Evolutionary conservation across 208 protist species (phyloP).

Genomic region (Leishmania tarentolae): DNA sequence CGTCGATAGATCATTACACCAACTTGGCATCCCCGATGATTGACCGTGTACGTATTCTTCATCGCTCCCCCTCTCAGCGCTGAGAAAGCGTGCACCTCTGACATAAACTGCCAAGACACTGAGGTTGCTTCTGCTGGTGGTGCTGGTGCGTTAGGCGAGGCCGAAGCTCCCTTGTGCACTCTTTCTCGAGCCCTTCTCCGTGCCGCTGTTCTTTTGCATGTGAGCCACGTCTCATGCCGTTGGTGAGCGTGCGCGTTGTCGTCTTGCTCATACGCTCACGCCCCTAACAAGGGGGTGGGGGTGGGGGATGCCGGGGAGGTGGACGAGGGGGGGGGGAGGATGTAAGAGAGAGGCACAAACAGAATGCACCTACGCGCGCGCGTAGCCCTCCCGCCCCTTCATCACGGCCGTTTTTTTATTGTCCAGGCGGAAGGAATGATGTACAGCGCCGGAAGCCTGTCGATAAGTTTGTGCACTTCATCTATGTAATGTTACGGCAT

Average conservation of each 20-base stretch:
- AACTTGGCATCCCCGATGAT: background rate
- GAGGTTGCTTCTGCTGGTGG: background rate
- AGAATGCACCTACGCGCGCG: background rate
- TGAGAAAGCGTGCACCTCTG: background rate
- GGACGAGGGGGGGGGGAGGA: no score
- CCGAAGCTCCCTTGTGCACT: background rate
- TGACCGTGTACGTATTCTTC: background rate
- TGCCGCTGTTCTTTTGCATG: background rate
- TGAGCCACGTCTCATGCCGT: no score
- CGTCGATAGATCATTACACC: background rate
- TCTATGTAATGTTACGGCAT: conserved; percentile 4
- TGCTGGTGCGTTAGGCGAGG: background rate
- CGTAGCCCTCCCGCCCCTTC: no score
- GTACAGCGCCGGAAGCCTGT: background rate
- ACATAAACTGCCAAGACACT: background rate
- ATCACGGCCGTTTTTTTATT: background rate
- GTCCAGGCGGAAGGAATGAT: background rate
- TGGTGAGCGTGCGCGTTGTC: background rate
- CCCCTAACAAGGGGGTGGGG: background rate
- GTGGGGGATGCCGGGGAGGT: background rate
- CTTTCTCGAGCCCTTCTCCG: background rate
- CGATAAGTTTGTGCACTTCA: background rate
- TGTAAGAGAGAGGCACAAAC: no score
- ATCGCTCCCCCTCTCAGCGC: background rate
- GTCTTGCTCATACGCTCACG: background rate